These are phyloP conservation scores for Plasmodium malariae DNA, from an alignment of 169 alveolate species.

Conservation along the genomic window DNA sequence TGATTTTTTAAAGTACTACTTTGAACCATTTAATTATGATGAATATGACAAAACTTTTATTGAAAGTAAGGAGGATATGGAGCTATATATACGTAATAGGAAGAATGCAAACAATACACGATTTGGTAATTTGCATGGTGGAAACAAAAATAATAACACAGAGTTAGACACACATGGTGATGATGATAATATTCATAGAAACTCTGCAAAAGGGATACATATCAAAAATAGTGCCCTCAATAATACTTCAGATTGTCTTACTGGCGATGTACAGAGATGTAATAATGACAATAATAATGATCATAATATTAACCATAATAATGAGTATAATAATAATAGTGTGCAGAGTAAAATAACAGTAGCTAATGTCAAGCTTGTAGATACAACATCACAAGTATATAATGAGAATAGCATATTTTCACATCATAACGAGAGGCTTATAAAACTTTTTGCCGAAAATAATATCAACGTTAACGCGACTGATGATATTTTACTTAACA, in stretches of 20 bases:
- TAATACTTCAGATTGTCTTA: neutral
- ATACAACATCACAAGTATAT: neutral
- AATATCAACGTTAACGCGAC: conserved; percentile 27
- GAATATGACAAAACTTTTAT: conserved; percentile 32
- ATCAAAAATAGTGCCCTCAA: neutral
- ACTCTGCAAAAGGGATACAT: neutral
- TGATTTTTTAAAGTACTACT: conserved; percentile 29
- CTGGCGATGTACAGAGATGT: neutral
- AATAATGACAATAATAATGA: neutral
- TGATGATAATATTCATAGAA: neutral
- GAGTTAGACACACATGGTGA: no score
- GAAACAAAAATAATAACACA: neutral
- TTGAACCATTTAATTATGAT: conserved; percentile 45
- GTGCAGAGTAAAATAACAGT: neutral
- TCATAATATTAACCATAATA: neutral
- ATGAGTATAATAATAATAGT: neutral
- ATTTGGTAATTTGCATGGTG: neutral
- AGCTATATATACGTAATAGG: neutral
- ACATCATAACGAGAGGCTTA: neutral
- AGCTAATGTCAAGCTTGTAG: no score
- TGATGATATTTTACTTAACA: conserved; percentile 37
- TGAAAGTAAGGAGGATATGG: conserved; percentile 19
- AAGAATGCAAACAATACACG: neutral
- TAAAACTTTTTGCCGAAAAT: conserved; percentile 17
- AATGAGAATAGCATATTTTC: conserved; percentile 34